Percentiles rank a stretch among this genome's conserved stretches.
Conservation (phyloP, 2,329 filamentous ascomycete species). For the Phialophora chinensis region DNA sequence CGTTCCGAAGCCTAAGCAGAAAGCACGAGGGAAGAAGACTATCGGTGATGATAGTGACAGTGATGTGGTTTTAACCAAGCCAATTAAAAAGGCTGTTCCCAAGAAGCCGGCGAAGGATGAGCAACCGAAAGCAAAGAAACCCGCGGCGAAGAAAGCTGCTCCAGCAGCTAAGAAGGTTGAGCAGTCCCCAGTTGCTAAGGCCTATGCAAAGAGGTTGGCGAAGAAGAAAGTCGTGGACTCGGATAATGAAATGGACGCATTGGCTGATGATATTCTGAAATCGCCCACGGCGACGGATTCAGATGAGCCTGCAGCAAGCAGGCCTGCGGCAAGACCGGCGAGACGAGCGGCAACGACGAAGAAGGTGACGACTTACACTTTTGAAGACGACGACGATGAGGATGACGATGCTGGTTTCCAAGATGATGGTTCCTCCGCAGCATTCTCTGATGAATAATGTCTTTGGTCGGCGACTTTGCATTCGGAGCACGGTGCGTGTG, state of each 20-base stretch:
- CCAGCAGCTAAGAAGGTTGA: constrained; percentile 43
- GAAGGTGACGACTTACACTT: constrained; percentile 51
- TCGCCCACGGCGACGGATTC: constrained; percentile 45
- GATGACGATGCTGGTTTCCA: constrained; percentile 21
- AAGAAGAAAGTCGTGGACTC: constrained; percentile 54
- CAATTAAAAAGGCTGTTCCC: constrained; percentile 49
- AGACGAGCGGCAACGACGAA: constrained; percentile 50
- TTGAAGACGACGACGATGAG: constrained; percentile 39
- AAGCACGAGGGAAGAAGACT: constrained; percentile 20
- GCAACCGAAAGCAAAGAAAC: constrained; percentile 37
- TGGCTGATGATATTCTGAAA: constrained; percentile 55
- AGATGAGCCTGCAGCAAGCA: constrained; percentile 41
- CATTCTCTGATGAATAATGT: constrained; percentile 29
- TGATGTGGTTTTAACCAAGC: constrained; percentile 45
- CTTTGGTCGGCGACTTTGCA: not conserved
- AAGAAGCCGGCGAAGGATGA: constrained; percentile 40
- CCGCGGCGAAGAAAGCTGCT: constrained; percentile 53
- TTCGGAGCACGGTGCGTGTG: not conserved
- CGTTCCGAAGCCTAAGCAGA: constrained; percentile 27
- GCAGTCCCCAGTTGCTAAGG: constrained; percentile 72
- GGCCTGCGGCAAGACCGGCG: constrained; percentile 47
- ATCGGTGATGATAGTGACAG: constrained; percentile 43
- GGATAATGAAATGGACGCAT: constrained; percentile 55
- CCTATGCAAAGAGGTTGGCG: constrained; percentile 57
- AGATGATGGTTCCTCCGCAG: constrained; percentile 29